Evolutionary conservation across 331 rosid genomes (phyloP).

Genomic region (Malus hybrid): DNA sequence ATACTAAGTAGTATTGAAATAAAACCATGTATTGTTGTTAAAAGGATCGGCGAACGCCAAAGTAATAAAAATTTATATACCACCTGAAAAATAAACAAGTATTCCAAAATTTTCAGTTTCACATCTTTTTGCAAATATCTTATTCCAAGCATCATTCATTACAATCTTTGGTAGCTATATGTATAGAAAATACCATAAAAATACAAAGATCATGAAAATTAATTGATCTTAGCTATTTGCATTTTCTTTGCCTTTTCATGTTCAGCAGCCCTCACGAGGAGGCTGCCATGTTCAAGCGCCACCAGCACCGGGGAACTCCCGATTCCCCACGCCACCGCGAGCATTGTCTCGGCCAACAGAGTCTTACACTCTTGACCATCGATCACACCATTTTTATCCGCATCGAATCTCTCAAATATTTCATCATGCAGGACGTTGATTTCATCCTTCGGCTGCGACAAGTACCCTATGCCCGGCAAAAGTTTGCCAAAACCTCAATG

Average conservation of each 20-base stretch:
- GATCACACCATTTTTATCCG: slow-evolving; percentile 35
- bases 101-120: neutral
- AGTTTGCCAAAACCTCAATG: slow-evolving; percentile 13
- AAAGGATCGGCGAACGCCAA: too few species aligned
- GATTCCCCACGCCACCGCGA: slow-evolving; percentile 52
- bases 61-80: neutral
- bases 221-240: neutral
- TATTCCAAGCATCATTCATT: neutral
- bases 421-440: neutral
- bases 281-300: slow-evolving; percentile 23
- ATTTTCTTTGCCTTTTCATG: slow-evolving; percentile 3
- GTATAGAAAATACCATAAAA: neutral
- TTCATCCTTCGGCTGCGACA: slow-evolving; percentile 12
- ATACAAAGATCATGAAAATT: neutral
- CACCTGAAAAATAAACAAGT: neutral
- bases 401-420: slow-evolving; percentile 37
- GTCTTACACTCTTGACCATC: slow-evolving; percentile 33
- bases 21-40: neutral
- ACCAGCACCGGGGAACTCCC: slow-evolving; percentile 48
- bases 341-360: slow-evolving; percentile 42
- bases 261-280: slow-evolving; percentile 25
- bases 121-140: neutral
- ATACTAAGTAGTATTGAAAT: neutral
- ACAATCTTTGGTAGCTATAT: neutral
- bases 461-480: slow-evolving; percentile 12